Evolutionary conservation across 371 early-diverging fungal genomes (phyloP).

Genomic region (Mucor velutinosus): DNA sequence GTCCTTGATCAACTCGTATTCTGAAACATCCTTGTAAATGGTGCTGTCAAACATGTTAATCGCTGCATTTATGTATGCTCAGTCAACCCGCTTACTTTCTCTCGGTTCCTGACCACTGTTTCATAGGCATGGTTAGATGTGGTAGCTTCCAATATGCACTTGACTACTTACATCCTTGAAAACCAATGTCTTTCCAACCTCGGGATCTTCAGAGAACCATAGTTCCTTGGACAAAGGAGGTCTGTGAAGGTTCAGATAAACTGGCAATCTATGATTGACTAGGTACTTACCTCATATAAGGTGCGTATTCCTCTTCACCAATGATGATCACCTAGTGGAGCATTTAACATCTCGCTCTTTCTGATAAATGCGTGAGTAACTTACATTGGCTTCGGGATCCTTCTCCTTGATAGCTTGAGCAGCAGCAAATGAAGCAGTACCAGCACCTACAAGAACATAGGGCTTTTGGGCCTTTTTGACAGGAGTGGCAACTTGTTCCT

Average conservation of each 20-base stretch:
- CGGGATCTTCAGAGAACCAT: constrained; percentile 67
- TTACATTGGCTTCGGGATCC: constrained; percentile 69
- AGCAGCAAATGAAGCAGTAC: constrained; percentile 71
- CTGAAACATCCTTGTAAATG: constrained; percentile 41
- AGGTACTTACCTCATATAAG: constrained; percentile 61
- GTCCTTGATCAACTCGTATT: constrained; percentile 44
- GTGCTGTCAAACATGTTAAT: constrained; percentile 21
- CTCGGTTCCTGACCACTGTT: constrained; percentile 68
- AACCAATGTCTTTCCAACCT: constrained; percentile 48
- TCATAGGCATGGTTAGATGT: neutral
- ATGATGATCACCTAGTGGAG: constrained; percentile 62
- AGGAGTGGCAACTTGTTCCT: constrained; percentile 6
- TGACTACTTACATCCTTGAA: constrained; percentile 62
- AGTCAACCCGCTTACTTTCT: constrained; percentile 44
- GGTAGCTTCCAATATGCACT: neutral
- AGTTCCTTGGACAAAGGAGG: constrained; percentile 78
- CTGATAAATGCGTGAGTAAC: neutral
- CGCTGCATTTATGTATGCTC: neutral
- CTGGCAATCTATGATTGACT: neutral
- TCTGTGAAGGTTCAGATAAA: constrained; percentile 1
- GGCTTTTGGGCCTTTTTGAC: constrained; percentile 40
- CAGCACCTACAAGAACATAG: constrained; percentile 65
- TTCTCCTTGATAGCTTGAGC: constrained; percentile 70
- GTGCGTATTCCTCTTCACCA: constrained; percentile 62
- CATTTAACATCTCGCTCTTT: neutral